phyloP scores from a whole-genome alignment of 2,329 filamentous ascomycete species.

The Fusarium solani-melongenae region DNA sequence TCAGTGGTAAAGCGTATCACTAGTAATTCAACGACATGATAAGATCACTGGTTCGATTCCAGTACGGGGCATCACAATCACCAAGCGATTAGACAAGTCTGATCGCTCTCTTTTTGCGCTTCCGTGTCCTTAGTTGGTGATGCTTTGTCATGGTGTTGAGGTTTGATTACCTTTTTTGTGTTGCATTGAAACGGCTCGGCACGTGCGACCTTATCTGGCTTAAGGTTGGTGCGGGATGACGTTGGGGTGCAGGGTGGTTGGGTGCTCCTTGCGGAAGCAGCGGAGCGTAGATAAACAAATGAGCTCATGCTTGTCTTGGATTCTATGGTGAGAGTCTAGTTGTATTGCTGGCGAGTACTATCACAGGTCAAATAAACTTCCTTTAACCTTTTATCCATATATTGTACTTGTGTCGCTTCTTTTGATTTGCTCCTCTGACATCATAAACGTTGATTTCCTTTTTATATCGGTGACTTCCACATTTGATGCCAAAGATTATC shows the following conservation, averaged over 20 bases:
- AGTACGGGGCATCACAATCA: constrained; percentile 12
- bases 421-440: not conserved
- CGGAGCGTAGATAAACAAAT: not conserved
- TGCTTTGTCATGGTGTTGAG: not conserved
- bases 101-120: not conserved
- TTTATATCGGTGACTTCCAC: not conserved
- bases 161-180: not conserved
- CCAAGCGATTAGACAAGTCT: fast-evolving
- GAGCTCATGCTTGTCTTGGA: not conserved
- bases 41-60: constrained; percentile 37
- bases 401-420: not conserved
- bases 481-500: too few relatives aligned
- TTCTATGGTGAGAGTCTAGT: not conserved
- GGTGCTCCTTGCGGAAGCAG: not conserved
- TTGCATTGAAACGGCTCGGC: not conserved
- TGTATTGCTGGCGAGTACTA: not conserved
- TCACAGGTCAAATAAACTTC: not conserved
- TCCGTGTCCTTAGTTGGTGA: not conserved
- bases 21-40: constrained; percentile 29
- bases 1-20: constrained; percentile 38
- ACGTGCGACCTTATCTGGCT: constrained; percentile 3
- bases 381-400: not conserved
- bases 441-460: not conserved
- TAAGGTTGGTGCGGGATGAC: constrained; percentile 15
- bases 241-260: not conserved